A percentile compares a stretch with the other conserved stretches of the same genome.
Conservation (phyloP, 495 filamentous ascomycete species). For the Aspergillus sclerotiicarbonarius region DNA sequence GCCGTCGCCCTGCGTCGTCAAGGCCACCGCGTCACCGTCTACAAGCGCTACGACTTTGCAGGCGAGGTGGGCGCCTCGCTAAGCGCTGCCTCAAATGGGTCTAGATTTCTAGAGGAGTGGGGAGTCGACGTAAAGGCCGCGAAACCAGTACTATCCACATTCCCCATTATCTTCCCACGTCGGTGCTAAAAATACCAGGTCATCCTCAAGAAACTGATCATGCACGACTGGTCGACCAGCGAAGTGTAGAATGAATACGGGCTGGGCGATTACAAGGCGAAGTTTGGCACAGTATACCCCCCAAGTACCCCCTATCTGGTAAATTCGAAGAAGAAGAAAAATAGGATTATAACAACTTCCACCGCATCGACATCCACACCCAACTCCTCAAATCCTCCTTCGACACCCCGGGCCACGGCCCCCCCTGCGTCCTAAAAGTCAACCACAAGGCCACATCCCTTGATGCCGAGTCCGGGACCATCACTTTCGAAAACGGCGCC, state of each 20-base stretch:
- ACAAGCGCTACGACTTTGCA: slow-evolving; percentile 30
- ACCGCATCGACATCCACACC: slow-evolving; percentile 32
- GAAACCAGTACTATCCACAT: too few species aligned
- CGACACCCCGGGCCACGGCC: slow-evolving; percentile 23
- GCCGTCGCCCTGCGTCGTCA: slow-evolving; percentile 51
- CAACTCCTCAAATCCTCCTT: slow-evolving; percentile 27
- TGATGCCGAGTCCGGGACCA: slow-evolving; percentile 18
- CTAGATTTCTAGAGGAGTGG: slow-evolving; percentile 28
- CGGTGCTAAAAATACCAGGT: too few species aligned
- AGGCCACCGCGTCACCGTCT: slow-evolving; percentile 50
- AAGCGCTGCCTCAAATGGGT: slow-evolving; percentile 28
- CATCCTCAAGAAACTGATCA: slow-evolving; percentile 31
- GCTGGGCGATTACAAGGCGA: slow-evolving; percentile 28
- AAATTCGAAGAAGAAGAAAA: too few species aligned
- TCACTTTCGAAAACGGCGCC: slow-evolving; percentile 25
- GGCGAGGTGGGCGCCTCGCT: slow-evolving; percentile 31
- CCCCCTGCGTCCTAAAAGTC: slow-evolving; percentile 19
- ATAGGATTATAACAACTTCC: slow-evolving; percentile 36
- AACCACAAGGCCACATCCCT: slow-evolving; percentile 26
- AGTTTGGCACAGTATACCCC: slow-evolving; percentile 29
- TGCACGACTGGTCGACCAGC: slow-evolving; percentile 28
- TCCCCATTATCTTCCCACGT: too few species aligned
- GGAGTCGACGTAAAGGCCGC: slow-evolving; percentile 28
- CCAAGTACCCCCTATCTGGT: too few species aligned
- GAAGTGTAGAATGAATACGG: slow-evolving; percentile 27